These are phyloP conservation scores for Aspergillus sp. DNA, from an alignment of 2,329 filamentous ascomycete genomes.

Conservation along the genomic window DNA sequence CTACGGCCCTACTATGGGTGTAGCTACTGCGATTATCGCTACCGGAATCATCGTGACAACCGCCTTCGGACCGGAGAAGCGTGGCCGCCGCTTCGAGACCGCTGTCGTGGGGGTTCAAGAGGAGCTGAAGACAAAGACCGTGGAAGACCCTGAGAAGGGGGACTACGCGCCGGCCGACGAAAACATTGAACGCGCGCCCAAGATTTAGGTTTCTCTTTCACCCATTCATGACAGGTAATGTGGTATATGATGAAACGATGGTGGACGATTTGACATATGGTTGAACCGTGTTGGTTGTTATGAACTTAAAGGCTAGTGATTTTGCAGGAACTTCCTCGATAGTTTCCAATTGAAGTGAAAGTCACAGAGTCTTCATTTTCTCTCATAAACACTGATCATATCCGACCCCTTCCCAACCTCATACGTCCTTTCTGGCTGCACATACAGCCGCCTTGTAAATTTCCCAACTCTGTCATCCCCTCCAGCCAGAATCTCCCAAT, in stretches of 20 bases:
- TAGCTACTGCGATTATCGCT: conserved; percentile 75
- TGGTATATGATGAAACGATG: neutral
- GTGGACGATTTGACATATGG: neutral
- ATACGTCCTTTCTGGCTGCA: conserved; percentile 34
- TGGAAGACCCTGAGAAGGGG: conserved; percentile 23
- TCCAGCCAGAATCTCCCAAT: conserved; percentile 35
- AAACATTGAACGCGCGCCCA: conserved; percentile 16
- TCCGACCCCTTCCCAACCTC: conserved; percentile 34
- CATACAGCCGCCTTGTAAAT: conserved; percentile 31
- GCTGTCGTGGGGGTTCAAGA: conserved; percentile 47
- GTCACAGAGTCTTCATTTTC: neutral
- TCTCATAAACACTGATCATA: conserved; percentile 34
- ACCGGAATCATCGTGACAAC: conserved; percentile 67
- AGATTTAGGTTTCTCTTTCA: neutral
- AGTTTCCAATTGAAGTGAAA: too few species aligned
- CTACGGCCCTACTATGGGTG: conserved; percentile 73
- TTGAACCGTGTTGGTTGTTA: too few species aligned
- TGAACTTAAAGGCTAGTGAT: too few species aligned
- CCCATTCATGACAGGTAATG: too few species aligned
- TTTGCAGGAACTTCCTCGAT: too few species aligned
- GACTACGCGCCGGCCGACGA: conserved; percentile 25
- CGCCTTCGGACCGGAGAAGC: conserved; percentile 71
- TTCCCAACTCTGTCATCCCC: conserved; percentile 20
- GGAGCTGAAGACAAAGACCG: conserved; percentile 18
- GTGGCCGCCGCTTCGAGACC: conserved; percentile 68